Conservation (phyloP, 108 stramenopile genomes). For the Nitzschia sp. region DNA sequence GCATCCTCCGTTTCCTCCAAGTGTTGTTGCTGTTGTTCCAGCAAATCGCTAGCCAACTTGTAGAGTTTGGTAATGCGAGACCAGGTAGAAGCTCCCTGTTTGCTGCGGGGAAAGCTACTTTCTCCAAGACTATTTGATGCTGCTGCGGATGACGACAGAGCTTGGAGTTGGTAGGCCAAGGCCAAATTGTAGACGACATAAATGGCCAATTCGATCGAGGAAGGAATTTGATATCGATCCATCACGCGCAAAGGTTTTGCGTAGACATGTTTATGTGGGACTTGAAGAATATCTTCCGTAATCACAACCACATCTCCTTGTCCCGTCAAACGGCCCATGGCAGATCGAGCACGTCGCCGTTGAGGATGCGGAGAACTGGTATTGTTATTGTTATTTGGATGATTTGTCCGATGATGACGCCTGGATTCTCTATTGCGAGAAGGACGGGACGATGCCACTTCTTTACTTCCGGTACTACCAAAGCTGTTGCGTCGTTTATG, state of each 20-base stretch:
- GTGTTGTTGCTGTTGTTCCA: neutral
- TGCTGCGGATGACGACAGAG: neutral
- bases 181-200: neutral
- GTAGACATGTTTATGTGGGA: neutral
- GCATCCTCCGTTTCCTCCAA: neutral
- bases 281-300: neutral
- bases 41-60: neutral
- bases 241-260: neutral
- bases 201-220: neutral
- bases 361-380: neutral
- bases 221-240: neutral
- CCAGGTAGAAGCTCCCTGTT: neutral
- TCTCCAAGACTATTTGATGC: neutral
- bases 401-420: neutral
- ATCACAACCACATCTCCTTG: neutral
- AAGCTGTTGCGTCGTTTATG: slow-evolving; percentile 1
- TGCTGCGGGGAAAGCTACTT: neutral
- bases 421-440: neutral
- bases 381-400: neutral
- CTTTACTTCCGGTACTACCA: neutral
- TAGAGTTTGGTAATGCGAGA: neutral
- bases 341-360: neutral
- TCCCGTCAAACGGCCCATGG: neutral
- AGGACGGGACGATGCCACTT: neutral
- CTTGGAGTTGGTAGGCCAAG: neutral